Base-by-base conservation (phyloP, 495 filamentous ascomycete genomes). In the Chaetomium fimeti region DNA sequence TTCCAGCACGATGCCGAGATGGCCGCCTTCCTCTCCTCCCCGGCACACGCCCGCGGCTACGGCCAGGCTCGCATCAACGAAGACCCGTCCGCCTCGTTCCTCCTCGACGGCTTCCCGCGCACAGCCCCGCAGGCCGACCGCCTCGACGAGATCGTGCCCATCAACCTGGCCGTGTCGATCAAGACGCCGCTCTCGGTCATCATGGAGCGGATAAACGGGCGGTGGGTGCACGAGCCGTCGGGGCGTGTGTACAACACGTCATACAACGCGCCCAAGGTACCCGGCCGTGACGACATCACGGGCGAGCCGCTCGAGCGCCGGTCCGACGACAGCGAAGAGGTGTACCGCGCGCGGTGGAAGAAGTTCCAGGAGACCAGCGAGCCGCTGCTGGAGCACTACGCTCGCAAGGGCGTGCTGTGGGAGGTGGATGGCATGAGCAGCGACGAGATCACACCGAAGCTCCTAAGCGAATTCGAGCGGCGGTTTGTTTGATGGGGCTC, bases 101-200 rank as follows among this genome's bases (percentile, higher is more conserved):
- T 98, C 65, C 88, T 98, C 54, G 94, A 98, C 73, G 94, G 94
- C 24, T 98, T 98, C 76, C 94, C 94, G 5, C 89, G 94, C 64
- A 98, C 92, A 20, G 87, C 89, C 2, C 62, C 78, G 2, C 94
- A 98, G 77, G 94, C 94, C 15, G 68, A 78, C 51, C 86, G 85
- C 47, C 78, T 98, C 27, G 93, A 94, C 71, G 77, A 78, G 9
- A 80, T 96, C 15, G 85, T 98, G 40, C 90, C 92, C 3, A 91
- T 98, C 68, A 98, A 98, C 77, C 84, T 97, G 64, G 94, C 91
- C 66, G 87, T 97, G 57, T 84, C 84, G 60, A 77, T 87, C 56
- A 72, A 78, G 64, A 90, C 88, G 3, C 89, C 89, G 2, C 72
- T 83, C 47, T 84, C 88, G 20, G 89, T 96, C 60, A 93, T 98